These are phyloP conservation scores for Flaveria trinervia DNA, from an alignment of 129 eudicot species.

Conservation along the genomic window DNA sequence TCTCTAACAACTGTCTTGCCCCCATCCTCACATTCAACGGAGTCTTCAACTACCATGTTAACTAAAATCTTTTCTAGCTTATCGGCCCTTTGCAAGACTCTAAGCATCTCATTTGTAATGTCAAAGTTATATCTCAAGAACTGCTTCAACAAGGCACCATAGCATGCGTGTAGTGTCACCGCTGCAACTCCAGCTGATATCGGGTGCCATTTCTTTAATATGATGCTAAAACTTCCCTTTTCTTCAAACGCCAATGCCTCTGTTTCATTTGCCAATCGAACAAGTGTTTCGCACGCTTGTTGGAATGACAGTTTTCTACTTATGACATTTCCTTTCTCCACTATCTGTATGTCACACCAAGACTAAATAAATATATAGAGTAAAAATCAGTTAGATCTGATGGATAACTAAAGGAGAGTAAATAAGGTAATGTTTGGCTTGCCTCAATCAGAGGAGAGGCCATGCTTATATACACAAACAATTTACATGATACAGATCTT, in stretches of 20 bases:
- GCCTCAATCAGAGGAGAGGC: too few species aligned
- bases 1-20: slow-evolving; percentile 68
- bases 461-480: too few species aligned
- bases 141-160: slow-evolving; percentile 66
- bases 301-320: slow-evolving; percentile 40
- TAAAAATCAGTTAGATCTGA: too few species aligned
- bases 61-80: slow-evolving; percentile 79
- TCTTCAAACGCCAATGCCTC: slow-evolving; percentile 75
- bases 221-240: slow-evolving; percentile 55
- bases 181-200: slow-evolving; percentile 89
- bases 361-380: too few species aligned
- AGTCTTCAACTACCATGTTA: slow-evolving; percentile 88
- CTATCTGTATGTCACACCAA: slow-evolving; percentile 39
- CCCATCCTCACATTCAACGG: slow-evolving; percentile 82
- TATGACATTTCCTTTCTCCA: slow-evolving; percentile 44
- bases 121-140: slow-evolving; percentile 53
- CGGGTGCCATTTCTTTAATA: slow-evolving; percentile 85
- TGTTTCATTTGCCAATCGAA: slow-evolving; percentile 58
- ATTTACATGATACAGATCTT: too few species aligned
- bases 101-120: slow-evolving; percentile 53
- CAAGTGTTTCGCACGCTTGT: slow-evolving; percentile 54
- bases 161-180: slow-evolving; percentile 75
- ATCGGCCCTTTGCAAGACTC: slow-evolving; percentile 74
- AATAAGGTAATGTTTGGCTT: too few species aligned
- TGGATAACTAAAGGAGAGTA: too few species aligned